These are phyloP conservation scores for Apiotrichum brassicae DNA, from an alignment of 1,284 basidiomycete species.

Conservation along the genomic window DNA sequence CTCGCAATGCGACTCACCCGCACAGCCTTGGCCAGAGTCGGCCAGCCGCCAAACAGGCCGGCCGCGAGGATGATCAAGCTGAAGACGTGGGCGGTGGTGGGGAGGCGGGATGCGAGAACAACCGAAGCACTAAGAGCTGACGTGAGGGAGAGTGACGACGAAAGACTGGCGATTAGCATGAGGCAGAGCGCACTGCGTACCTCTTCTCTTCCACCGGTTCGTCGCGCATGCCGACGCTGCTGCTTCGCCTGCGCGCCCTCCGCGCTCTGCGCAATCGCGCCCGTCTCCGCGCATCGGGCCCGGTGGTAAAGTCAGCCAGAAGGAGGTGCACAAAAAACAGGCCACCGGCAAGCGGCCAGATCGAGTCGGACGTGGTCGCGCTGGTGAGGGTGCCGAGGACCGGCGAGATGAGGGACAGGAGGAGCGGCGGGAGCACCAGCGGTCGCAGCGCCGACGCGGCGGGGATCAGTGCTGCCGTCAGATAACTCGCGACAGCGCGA, in stretches of 20 bases:
- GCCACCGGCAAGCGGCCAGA: slow-evolving; percentile 78
- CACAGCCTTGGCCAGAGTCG: slow-evolving; percentile 69
- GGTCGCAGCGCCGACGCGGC: slow-evolving; percentile 35
- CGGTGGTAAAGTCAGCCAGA: slow-evolving; percentile 60
- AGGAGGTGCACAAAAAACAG: slow-evolving; percentile 61
- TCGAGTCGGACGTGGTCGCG: slow-evolving; percentile 91
- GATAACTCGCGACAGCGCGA: too few species aligned
- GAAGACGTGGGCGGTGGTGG: slow-evolving; percentile 79
- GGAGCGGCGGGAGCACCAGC: slow-evolving; percentile 74
- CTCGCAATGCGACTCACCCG: slow-evolving; percentile 52
- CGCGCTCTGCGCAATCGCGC: slow-evolving; percentile 12
- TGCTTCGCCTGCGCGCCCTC: slow-evolving; percentile 5
- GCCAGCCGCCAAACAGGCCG: slow-evolving; percentile 77
- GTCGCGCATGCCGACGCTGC: slow-evolving; percentile 10
- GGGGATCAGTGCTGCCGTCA: slow-evolving; percentile 53
- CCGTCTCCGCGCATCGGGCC: slow-evolving; percentile 30
- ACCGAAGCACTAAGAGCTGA: slow-evolving; percentile 90
- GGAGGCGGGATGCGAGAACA: slow-evolving; percentile 83
- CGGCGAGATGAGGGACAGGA: slow-evolving; percentile 82
- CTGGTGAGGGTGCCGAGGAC: slow-evolving; percentile 86
- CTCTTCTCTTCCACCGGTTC: slow-evolving; percentile 30
- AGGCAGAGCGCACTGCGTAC: slow-evolving; percentile 5
- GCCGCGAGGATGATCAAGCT: slow-evolving; percentile 81
- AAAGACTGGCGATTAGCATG: slow-evolving; percentile 54
- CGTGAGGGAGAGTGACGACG: slow-evolving; percentile 87